Conservation (phyloP, 1,284 basidiomycete genomes). For the Butyriboletus appendiculatus region DNA sequence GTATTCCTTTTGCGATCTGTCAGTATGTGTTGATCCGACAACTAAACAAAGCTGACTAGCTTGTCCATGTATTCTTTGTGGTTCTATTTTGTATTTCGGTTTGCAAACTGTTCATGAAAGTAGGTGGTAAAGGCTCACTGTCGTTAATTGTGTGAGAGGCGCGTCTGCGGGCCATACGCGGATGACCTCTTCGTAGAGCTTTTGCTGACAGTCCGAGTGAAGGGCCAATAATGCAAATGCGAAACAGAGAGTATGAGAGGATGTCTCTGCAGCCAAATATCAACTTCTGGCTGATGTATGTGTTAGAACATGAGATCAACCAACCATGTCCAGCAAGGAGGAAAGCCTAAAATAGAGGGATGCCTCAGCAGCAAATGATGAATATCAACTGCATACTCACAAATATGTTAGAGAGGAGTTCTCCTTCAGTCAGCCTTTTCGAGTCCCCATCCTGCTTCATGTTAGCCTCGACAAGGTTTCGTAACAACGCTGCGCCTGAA, state of each 20-base stretch:
- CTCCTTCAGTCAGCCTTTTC: constrained; percentile 42
- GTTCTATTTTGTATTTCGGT: constrained; percentile 24
- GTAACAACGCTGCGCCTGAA: constrained; percentile 39
- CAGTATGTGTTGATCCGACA: neutral
- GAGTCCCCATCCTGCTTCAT: constrained; percentile 36
- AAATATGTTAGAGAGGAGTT: constrained; percentile 47
- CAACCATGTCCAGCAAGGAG: constrained; percentile 38
- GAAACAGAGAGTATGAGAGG: constrained; percentile 46
- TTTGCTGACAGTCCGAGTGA: constrained; percentile 46
- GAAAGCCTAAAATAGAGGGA: constrained; percentile 33
- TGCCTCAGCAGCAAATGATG: neutral
- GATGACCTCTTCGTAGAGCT: constrained; percentile 42
- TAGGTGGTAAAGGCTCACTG: constrained; percentile 7
- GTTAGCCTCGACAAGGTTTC: constrained; percentile 48
- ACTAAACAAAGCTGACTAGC: constrained; percentile 27
- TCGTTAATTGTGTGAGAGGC: constrained; percentile 21
- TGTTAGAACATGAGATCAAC: neutral
- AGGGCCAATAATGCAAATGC: constrained; percentile 45
- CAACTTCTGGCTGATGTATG: neutral
- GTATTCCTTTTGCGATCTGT: constrained; percentile 39
- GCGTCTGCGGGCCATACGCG: constrained; percentile 37
- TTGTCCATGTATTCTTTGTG: constrained; percentile 39
- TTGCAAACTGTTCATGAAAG: neutral
- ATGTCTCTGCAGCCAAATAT: constrained; percentile 39
- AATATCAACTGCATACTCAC: constrained; percentile 28